Percentiles rank a stretch among this genome's conserved stretches.
Conservation (phyloP, 305 asterid genomes). For the Stenogyne calaminthoides region DNA sequence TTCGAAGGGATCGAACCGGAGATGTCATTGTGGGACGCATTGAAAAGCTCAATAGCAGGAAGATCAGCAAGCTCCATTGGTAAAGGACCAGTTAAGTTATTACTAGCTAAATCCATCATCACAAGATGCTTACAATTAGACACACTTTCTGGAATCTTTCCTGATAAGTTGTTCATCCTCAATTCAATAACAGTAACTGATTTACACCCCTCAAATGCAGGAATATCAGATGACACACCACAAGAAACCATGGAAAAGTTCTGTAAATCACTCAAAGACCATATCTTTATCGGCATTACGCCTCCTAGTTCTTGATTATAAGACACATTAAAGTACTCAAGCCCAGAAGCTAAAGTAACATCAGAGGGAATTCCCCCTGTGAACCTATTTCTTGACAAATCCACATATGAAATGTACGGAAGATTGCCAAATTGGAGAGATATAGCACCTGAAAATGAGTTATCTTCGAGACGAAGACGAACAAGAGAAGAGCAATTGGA, state of each 20-base stretch:
- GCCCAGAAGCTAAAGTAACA: slow-evolving; percentile 48
- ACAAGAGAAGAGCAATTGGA: slow-evolving; percentile 78
- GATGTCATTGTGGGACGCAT: slow-evolving; percentile 75
- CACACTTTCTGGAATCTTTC: slow-evolving; percentile 56
- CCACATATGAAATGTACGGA: slow-evolving; percentile 61
- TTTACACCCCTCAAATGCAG: slow-evolving; percentile 66
- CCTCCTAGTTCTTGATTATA: slow-evolving; percentile 77
- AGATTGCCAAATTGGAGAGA: slow-evolving; percentile 55
- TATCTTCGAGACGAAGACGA: slow-evolving; percentile 85
- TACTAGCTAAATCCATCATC: slow-evolving; percentile 60
- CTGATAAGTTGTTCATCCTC: slow-evolving; percentile 68
- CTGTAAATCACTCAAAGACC: slow-evolving; percentile 62
- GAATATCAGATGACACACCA: slow-evolving; percentile 63
- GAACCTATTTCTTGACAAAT: slow-evolving; percentile 72
- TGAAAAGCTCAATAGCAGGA: slow-evolving; percentile 58
- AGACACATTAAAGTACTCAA: slow-evolving; percentile 76
- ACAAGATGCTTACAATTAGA: slow-evolving; percentile 64
- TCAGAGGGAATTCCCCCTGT: slow-evolving; percentile 68
- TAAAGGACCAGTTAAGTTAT: slow-evolving; percentile 67
- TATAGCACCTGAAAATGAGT: slow-evolving; percentile 73
- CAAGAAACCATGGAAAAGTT: slow-evolving; percentile 79
- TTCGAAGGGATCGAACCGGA: slow-evolving; percentile 76
- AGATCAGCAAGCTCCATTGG: slow-evolving; percentile 61
- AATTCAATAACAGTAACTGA: slow-evolving; percentile 66
- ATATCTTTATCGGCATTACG: slow-evolving; percentile 47